These are phyloP conservation scores for Ascochyta fabae DNA, from an alignment of 2,329 filamentous ascomycete genomes.

Conservation along the genomic window DNA sequence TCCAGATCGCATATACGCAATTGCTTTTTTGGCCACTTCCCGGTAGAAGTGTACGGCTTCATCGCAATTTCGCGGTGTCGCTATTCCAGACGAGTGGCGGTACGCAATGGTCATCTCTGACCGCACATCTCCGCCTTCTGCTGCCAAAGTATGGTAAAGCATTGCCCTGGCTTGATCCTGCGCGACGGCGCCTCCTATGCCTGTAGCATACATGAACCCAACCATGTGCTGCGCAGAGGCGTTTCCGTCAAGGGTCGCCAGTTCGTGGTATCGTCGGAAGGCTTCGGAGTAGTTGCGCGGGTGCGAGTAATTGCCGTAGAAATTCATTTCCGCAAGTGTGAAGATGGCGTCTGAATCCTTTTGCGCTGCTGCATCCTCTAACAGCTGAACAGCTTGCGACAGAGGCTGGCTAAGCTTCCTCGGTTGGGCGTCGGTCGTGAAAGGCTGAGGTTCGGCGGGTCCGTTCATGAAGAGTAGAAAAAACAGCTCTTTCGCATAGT, in stretches of 20 bases:
- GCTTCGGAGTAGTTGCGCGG: constrained; percentile 81
- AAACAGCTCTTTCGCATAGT: constrained; percentile 69
- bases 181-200: constrained; percentile 79
- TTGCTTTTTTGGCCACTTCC: constrained; percentile 89
- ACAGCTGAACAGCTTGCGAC: constrained; percentile 63
- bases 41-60: constrained; percentile 88
- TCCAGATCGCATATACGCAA: constrained; percentile 84
- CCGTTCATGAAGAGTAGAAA: constrained; percentile 70
- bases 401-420: constrained; percentile 59
- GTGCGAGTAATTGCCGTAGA: constrained; percentile 91
- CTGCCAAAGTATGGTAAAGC: constrained; percentile 93
- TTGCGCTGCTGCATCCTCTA: constrained; percentile 64
- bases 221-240: constrained; percentile 95
- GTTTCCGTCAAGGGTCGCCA: constrained; percentile 81
- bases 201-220: constrained; percentile 93
- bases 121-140: constrained; percentile 78
- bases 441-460: constrained; percentile 56
- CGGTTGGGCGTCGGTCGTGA: constrained; percentile 45
- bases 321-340: constrained; percentile 91
- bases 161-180: constrained; percentile 89
- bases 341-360: constrained; percentile 83
- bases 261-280: constrained; percentile 79
- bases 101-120: constrained; percentile 95
- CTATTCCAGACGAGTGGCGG: constrained; percentile 83
- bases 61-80: constrained; percentile 84